These are phyloP conservation scores for Colletotrichum costaricense DNA, from an alignment of 2,329 filamentous ascomycete genomes.

Conservation along the genomic window DNA sequence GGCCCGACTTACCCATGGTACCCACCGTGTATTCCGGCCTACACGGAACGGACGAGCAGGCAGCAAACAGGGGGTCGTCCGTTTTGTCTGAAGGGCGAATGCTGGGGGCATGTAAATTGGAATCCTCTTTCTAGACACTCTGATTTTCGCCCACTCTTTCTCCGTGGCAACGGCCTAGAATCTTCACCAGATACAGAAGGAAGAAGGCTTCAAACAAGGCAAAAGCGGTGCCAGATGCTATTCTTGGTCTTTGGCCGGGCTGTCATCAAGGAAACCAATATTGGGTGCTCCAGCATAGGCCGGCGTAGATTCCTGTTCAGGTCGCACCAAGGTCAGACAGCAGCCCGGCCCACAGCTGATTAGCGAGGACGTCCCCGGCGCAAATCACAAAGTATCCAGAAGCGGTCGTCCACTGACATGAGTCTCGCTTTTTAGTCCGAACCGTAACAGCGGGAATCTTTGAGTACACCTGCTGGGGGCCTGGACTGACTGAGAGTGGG, in stretches of 20 bases:
- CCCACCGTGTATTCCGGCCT: constrained; percentile 4
- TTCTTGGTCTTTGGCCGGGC: constrained; percentile 15
- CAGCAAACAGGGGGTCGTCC: background rate
- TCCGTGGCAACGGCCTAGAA: background rate
- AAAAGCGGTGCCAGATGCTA: constrained; percentile 12
- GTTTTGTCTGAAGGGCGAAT: background rate
- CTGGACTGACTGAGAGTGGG: background rate
- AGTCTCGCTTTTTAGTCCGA: constrained; percentile 2
- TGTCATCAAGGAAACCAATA: constrained; percentile 22
- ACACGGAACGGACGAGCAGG: constrained; percentile 5
- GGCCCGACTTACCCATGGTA: constrained; percentile 6
- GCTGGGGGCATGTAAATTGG: background rate
- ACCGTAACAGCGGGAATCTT: constrained; percentile 1
- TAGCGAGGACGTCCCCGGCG: constrained; percentile 36
- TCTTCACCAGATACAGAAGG: background rate
- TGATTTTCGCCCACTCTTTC: background rate
- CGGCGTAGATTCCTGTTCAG: constrained; percentile 33
- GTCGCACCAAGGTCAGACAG: constrained; percentile 32
- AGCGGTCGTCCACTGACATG: background rate
- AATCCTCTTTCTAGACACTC: background rate
- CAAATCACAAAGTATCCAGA: constrained; percentile 28
- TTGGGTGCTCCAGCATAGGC: constrained; percentile 10
- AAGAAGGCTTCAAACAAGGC: constrained; percentile 21
- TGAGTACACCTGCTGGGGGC: background rate
- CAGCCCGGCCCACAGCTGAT: constrained; percentile 31